Evolutionary conservation across 2,329 filamentous ascomycete genomes (phyloP), one percentile per base, ranked within the genome.

Genomic region (Pleurostoma richardsiae): DNA sequence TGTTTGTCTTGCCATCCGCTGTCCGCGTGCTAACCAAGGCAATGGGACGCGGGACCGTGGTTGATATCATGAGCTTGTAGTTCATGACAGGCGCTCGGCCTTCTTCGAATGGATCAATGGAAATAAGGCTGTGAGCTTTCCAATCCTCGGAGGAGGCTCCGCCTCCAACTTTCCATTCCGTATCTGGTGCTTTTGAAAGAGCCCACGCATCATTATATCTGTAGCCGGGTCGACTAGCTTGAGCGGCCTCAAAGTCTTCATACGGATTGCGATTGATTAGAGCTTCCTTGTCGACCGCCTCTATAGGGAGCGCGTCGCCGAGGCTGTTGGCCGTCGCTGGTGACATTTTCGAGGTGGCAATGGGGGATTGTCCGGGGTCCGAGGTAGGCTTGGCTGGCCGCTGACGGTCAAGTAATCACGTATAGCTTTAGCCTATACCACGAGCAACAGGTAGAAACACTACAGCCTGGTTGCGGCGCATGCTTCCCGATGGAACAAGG

Each of bases 41-140:
- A 59, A 96, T 85, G 10, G 92, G 92, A 10, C 92, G 81, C 1
- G 92, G 92, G 10, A 90, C 78, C 54, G 96, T 81, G 53, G 82
- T 83, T n/a, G 83, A 88, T 65, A 96, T 95, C 51, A 96, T 74
- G 10, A 96, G 79, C 69, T 95, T 96, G 79, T 97, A 96, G 76
- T 96, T 96, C 69, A 79, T 82, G 1, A 73, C 69, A 0, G 80
- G 68, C 0, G 82, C 76, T 0, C 91, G 79, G 30, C 83, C 87
- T 29, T 82, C 71, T 46, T 77, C 85, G 63, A 91, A 83, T 0
- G 91, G 91, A 65, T 96, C 85, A 57, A 96, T 95, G 59, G 83
- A 72, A 53, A 92, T 67, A 68, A 95, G 88, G 2, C 59, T 63
- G 49, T 81, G 79, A 45, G 54, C 49, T 45, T 40, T 49, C 33